Evolutionary conservation across 2,329 filamentous ascomycete species (phyloP), one percentile per base, ranked within the genome.

Genomic region (Colletotrichum australisinense): DNA sequence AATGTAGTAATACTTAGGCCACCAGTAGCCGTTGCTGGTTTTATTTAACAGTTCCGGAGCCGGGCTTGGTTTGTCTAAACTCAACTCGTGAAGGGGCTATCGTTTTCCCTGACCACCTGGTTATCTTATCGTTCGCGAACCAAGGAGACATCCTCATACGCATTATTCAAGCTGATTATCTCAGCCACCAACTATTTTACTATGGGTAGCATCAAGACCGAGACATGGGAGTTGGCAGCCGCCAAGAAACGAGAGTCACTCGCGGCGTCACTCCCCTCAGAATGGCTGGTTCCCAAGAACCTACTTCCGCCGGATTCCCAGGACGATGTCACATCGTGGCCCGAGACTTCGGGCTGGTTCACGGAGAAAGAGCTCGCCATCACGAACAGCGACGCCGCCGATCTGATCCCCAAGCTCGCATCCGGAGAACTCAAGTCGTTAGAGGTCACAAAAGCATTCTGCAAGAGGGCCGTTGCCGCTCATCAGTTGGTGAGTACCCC

Each of bases 301-400:
- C 80, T 91, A 56, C 77, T 92, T 0, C 91, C 91, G 2, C 84
- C 87, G 1, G 84, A 85, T 0, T 83, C 85, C 42, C 86, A 90
- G 76, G 82, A 87, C 58, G 86, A 92, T 77, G 88, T 93, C 19
- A 89, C 87, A 0, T 76, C 76, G 4, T 92, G 90, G 81, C 89
- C 91, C 77, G 77, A 83, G 63, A 78, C 78, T 0, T 93, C 89
- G 1, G 90, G 89, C 2, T 91, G 91, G 86, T 91, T 93, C 75
- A 89, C 86, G 0, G 4, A 67, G 6, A 78, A 83, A 16, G 84
- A 86, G 76, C 78, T 85, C 0, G 76, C 76, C 67, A 85, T 86
- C 70, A 85, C 83, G 7, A 76, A 80, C 38, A 74, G 74, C 38
- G 78, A 79, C 0, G 83, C 80, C 5, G 28, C 78, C 1, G 79